Evolutionary conservation across 345 rosid genomes (phyloP), one percentile per base, ranked within the genome.

Genomic region (Diplotaxis tenuifolia): DNA sequence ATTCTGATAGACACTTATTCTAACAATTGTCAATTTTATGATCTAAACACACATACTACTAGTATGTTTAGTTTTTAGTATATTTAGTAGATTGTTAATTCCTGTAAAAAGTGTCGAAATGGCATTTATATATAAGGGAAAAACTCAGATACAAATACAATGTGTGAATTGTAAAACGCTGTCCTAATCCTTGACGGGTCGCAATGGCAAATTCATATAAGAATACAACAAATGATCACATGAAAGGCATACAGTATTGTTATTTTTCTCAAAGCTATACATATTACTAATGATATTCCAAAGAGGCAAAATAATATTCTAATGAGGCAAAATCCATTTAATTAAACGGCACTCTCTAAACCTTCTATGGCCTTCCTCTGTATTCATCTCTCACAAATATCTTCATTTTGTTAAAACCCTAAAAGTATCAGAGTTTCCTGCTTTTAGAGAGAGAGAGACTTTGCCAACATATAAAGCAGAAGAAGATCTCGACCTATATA

Each of bases 341-440:
- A 32, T 6, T 25, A 61, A 62, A 64, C 12, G 64, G 59, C 28
- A 45, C 65, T 42, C 65, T 62, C 40, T 70, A 60, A 50, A 63
- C 54, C 70, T 29, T 71, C 80, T 58, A 23, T 71, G 31, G 55
- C 31, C 75, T 77, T 77, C 76, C 76, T 49, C 72, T 49, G 36
- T 25, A 9, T 36, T 58, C 67, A 22, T 71, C 76, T 65, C 22
- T 65, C 38, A 70, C n/a, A 76, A 62, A 45, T 64, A 61, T 64
- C 79, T 55, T 23, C 62, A 56, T 47, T 42, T 63, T 10, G 25
- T 65, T 34, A 47, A 77, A 77, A 71, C 80, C 80, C 76, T 77
- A 71, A 47, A 47, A 6, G 50, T 62, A 42, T n/a, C 21, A 68
- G 54, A 45, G 61, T 21, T 55, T 28, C 63, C 23, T 21, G 40